phyloP scores from a whole-genome alignment of 495 filamentous ascomycete species.

The Penicillium egyptiacum region DNA sequence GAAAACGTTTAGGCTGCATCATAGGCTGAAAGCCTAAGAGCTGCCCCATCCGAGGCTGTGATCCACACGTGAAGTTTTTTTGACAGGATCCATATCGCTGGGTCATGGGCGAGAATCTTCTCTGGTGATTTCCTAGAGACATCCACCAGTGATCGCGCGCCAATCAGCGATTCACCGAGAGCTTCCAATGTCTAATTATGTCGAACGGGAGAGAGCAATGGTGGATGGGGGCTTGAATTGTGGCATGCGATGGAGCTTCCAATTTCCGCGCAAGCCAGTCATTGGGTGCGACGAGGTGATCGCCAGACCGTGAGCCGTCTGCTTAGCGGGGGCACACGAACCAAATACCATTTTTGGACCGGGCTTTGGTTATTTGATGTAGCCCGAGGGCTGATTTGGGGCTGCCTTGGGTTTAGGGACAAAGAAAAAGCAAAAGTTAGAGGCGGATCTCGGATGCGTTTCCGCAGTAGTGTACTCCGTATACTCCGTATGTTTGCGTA shows the following conservation, averaged over 20 bases:
- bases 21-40: conserved; percentile 5
- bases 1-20: conserved; percentile 22
- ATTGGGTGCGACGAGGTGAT: conserved; percentile 34
- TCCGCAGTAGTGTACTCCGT: not conserved
- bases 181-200: not conserved
- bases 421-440: conserved; percentile 1
- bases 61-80: conserved; percentile 5
- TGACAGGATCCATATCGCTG: conserved; percentile 14
- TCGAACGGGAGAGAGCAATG: not conserved
- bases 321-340: conserved; percentile 21
- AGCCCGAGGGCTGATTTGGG: not conserved
- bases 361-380: conserved; percentile 1
- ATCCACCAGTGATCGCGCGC: not conserved
- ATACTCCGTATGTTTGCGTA: not conserved
- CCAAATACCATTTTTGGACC: conserved; percentile 21
- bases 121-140: not conserved
- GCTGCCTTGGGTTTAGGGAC: not conserved
- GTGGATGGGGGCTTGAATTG: conserved; percentile 1
- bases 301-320: conserved; percentile 23
- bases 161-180: not conserved
- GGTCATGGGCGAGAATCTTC: not conserved
- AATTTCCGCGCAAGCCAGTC: conserved; percentile 24
- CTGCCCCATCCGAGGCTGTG: conserved; percentile 1
- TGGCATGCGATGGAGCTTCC: conserved; percentile 22
- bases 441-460: conserved; percentile 1